phyloP scores from a whole-genome alignment of 164 flowering plant species.

The Nymphaea thermarum region DNA sequence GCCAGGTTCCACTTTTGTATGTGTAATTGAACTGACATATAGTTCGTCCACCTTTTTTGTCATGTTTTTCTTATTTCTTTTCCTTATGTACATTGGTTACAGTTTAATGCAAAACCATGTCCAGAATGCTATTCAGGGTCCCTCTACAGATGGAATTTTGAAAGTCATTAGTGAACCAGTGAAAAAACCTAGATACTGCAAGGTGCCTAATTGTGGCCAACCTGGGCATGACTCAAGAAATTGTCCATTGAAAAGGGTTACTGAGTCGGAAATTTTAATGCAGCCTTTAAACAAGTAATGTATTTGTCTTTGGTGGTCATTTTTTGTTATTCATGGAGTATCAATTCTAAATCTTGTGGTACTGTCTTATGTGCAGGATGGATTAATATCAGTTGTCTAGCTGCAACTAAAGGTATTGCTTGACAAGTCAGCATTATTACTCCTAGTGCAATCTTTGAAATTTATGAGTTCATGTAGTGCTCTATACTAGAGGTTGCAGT shows the following conservation, averaged over 20 bases:
- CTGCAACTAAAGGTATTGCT: not conserved
- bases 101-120: not conserved
- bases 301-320: not conserved
- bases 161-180: not conserved
- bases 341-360: not conserved
- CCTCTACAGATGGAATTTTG: not conserved
- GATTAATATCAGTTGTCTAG: not conserved
- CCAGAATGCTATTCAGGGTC: not conserved
- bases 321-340: not conserved
- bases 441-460: not conserved
- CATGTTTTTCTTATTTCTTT: not conserved
- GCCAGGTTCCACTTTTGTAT: not conserved
- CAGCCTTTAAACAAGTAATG: not conserved
- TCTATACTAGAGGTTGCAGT: not conserved
- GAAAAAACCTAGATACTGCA: conserved; percentile 1
- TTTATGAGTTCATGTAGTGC: not conserved
- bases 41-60: no score
- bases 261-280: not conserved
- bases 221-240: conserved; percentile 1
- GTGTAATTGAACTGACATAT: not conserved
- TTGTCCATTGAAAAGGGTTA: not conserved
- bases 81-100: not conserved
- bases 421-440: not conserved
- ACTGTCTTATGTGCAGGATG: not conserved
- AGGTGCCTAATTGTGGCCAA: conserved; percentile 1